These are phyloP conservation scores for Cyberlindnera bimundalis DNA, from an alignment of 805 yeast species.

Conservation along the genomic window DNA sequence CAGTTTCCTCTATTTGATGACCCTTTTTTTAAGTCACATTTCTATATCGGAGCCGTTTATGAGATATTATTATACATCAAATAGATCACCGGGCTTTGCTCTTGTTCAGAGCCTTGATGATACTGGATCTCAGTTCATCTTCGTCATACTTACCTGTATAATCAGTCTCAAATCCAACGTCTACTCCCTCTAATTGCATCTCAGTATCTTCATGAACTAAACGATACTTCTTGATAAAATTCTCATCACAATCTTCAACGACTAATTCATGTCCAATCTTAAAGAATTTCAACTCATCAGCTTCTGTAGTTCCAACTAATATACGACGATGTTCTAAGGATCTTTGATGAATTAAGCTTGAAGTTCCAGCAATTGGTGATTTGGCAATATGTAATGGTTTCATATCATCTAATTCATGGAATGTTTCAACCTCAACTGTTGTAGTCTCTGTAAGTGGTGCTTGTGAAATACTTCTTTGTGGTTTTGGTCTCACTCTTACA, in stretches of 20 bases:
- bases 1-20: no score
- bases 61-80: background rate
- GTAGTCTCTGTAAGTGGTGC: constrained; percentile 1
- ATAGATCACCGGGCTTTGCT: background rate
- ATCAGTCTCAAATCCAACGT: constrained; percentile 1
- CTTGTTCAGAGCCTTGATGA: constrained; percentile 3
- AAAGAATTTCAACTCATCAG: constrained; percentile 16
- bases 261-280: constrained; percentile 15
- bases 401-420: background rate
- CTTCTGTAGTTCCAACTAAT: constrained; percentile 7
- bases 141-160: constrained; percentile 6
- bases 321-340: constrained; percentile 5
- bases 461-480: background rate
- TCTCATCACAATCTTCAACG: constrained; percentile 15
- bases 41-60: background rate
- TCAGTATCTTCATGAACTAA: constrained; percentile 3
- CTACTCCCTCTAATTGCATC: constrained; percentile 7
- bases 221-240: constrained; percentile 13
- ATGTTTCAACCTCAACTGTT: background rate
- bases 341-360: constrained; percentile 3
- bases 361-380: background rate
- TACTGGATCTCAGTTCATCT: constrained; percentile 5
- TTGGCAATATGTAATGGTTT: background rate
- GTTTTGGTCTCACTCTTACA: constrained; percentile 8
- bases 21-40: no score